Evolutionary conservation across 2,329 filamentous ascomycete species (phyloP).

Genomic region (Basipetospora chlamydospora): DNA sequence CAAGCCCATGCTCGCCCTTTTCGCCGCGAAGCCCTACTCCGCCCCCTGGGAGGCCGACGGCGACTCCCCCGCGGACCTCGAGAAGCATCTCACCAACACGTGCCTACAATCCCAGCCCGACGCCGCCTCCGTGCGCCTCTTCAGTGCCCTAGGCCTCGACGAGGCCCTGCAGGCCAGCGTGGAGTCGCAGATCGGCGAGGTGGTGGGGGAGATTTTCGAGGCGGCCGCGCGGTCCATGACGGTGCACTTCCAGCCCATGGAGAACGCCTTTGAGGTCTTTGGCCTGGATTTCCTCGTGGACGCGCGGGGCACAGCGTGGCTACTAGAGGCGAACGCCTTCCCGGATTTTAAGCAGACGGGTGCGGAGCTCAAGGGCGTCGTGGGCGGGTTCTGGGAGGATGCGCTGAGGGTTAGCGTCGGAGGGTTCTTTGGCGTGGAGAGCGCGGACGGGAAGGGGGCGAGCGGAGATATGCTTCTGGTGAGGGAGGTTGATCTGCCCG

Average conservation of each 20-base stretch:
- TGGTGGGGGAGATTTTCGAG: slow-evolving; percentile 70
- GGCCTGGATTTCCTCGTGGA: slow-evolving; percentile 85
- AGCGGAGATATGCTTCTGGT: slow-evolving; percentile 33
- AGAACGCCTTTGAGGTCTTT: slow-evolving; percentile 83
- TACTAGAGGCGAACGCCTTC: slow-evolving; percentile 91
- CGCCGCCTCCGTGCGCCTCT: slow-evolving; percentile 50
- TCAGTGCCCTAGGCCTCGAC: slow-evolving; percentile 53
- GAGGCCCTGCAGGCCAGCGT: slow-evolving; percentile 45
- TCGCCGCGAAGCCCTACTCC: slow-evolving; percentile 61
- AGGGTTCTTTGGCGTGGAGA: slow-evolving; percentile 44
- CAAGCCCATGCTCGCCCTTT: slow-evolving; percentile 81
- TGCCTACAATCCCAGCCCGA: slow-evolving; percentile 58
- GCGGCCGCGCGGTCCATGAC: slow-evolving; percentile 73
- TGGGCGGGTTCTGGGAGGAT: slow-evolving; percentile 63
- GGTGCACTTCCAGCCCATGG: slow-evolving; percentile 80
- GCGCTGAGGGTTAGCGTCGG: slow-evolving; percentile 53
- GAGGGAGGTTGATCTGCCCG: slow-evolving; percentile 31
- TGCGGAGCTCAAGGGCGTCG: slow-evolving; percentile 56
- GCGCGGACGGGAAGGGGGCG: slow-evolving; percentile 11
- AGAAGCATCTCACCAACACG: slow-evolving; percentile 83
- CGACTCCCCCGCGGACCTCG: too few species aligned
- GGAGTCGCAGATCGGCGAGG: slow-evolving; percentile 56
- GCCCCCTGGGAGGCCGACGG: slow-evolving; percentile 43
- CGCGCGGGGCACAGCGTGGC: slow-evolving; percentile 45
- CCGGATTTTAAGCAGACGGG: slow-evolving; percentile 94